Evolutionary conservation across 2,329 filamentous ascomycete species (phyloP).

Genomic region (Claviceps cyperi): DNA sequence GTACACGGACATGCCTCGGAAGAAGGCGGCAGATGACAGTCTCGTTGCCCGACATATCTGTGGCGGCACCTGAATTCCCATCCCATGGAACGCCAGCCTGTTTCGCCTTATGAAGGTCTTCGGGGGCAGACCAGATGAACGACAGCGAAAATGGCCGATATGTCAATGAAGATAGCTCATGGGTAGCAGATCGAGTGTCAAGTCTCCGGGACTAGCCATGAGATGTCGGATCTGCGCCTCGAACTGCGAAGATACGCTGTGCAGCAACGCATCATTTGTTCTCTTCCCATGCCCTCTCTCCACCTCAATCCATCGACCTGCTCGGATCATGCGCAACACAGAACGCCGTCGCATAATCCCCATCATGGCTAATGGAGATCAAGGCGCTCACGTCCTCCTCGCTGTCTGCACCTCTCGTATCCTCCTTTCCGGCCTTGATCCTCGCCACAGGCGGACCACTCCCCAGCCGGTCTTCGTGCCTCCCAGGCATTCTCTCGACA

Average conservation of each 20-base stretch:
- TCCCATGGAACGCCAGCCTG: constrained; percentile 25
- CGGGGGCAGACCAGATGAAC: constrained; percentile 9
- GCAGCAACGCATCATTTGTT: too few species aligned
- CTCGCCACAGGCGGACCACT: constrained; percentile 31
- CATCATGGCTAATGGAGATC: constrained; percentile 79
- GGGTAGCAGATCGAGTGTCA: constrained; percentile 26
- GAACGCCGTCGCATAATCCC: constrained; percentile 61
- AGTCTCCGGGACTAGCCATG: constrained; percentile 26
- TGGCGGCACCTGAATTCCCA: constrained; percentile 29
- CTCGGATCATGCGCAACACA: constrained; percentile 34
- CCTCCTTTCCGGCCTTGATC: constrained; percentile 16
- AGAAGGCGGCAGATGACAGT: constrained; percentile 23
- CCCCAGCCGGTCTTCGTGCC: constrained; percentile 17
- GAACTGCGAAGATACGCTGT: too few species aligned
- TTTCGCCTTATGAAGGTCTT: constrained; percentile 13
- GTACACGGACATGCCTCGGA: constrained; percentile 19
- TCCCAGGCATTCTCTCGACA: constrained; percentile 21
- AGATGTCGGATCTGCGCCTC: constrained; percentile 4
- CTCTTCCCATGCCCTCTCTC: background rate
- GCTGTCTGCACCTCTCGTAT: constrained; percentile 6
- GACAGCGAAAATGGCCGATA: constrained; percentile 23
- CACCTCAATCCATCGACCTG: background rate
- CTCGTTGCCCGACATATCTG: constrained; percentile 26
- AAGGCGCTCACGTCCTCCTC: constrained; percentile 38
- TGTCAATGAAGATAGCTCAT: constrained; percentile 22